Percentiles rank a stretch among this genome's conserved stretches.
Evolutionary conservation across 768 basidiomycete genomes (phyloP).

Genomic region (Suillus americanus): DNA sequence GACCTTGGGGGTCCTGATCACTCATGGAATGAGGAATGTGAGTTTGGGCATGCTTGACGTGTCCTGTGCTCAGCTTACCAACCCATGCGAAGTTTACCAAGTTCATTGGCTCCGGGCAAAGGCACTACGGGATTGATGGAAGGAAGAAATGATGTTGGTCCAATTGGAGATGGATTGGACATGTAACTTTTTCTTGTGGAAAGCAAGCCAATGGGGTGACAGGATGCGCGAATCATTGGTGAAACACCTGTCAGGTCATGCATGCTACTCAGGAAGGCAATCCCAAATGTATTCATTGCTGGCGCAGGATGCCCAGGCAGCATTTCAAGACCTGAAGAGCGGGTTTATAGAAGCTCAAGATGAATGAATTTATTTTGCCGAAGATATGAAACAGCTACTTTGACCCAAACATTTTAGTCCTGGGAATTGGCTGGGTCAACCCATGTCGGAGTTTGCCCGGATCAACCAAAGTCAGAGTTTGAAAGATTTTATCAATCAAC

Average conservation of each 20-base stretch:
- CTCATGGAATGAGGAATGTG: background rate
- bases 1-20: background rate
- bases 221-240: background rate
- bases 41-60: background rate
- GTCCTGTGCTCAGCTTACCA: background rate
- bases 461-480: too few relatives aligned
- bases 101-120: slow-evolving; percentile 11
- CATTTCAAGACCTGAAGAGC: background rate
- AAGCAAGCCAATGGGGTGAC: background rate
- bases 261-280: background rate
- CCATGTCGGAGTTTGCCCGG: too few relatives aligned
- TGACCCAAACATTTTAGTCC: too few relatives aligned
- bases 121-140: slow-evolving; percentile 1
- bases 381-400: too few relatives aligned
- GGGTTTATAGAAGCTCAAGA: background rate
- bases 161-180: background rate
- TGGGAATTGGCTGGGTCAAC: too few relatives aligned
- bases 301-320: background rate
- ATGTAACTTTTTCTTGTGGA: background rate
- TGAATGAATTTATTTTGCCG: background rate
- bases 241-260: background rate
- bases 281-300: too few relatives aligned
- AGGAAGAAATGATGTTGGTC: slow-evolving; percentile 2
- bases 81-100: slow-evolving; percentile 4
- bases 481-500: too few relatives aligned